Conservation (phyloP, 805 yeast genomes). For the Lachancea cidri region DNA sequence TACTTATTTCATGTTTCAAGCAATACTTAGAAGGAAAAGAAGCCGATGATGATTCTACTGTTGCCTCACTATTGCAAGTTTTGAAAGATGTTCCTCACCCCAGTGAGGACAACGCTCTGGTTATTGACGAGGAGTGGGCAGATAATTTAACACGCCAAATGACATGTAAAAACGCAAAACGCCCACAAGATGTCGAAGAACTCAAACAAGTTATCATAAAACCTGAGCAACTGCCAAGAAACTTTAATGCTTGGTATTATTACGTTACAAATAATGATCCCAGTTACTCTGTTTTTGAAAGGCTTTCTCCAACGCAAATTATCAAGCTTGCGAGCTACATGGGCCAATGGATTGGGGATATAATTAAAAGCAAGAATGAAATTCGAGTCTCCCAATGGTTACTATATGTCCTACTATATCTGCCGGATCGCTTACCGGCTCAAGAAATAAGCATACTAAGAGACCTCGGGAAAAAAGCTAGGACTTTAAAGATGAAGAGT, state of each 20-base stretch:
- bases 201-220: slow-evolving; percentile 14
- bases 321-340: slow-evolving; percentile 22
- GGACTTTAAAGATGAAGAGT: slow-evolving; percentile 6
- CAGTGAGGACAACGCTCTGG: slow-evolving; percentile 12
- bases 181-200: slow-evolving; percentile 11
- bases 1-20: slow-evolving; percentile 19
- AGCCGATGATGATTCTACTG: slow-evolving; percentile 11
- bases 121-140: slow-evolving; percentile 25
- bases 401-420: slow-evolving; percentile 22
- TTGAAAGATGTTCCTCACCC: slow-evolving; percentile 12
- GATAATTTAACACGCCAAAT: slow-evolving; percentile 11
- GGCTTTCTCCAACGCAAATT: slow-evolving; percentile 13
- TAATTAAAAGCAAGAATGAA: slow-evolving; percentile 17
- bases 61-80: slow-evolving; percentile 14
- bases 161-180: slow-evolving; percentile 10
- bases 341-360: slow-evolving; percentile 25
- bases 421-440: slow-evolving; percentile 24
- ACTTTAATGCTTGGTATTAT: slow-evolving; percentile 28
- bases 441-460: slow-evolving; percentile 25
- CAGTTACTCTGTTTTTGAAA: slow-evolving; percentile 10
- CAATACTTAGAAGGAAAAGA: slow-evolving; percentile 11
- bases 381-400: slow-evolving; percentile 21
- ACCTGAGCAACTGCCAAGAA: slow-evolving; percentile 15
- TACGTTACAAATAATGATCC: slow-evolving; percentile 28
- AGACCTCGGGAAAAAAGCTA: slow-evolving; percentile 25